Evolutionary conservation across 495 filamentous ascomycete genomes (phyloP), one percentile per base, ranked within the genome.

Genomic region (Aspergillus bridgeri): DNA sequence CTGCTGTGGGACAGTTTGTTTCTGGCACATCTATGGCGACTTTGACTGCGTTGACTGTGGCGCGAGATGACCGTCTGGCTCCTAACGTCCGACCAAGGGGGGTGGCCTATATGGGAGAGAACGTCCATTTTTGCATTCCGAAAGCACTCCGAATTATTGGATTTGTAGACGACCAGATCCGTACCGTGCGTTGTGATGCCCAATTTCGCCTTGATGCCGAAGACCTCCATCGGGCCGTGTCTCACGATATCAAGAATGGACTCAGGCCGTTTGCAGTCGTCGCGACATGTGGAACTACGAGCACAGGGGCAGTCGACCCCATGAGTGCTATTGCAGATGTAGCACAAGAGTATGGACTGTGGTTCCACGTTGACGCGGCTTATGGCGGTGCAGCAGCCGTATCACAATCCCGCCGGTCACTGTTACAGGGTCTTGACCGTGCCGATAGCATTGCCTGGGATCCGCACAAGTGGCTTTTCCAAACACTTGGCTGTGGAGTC

Each of bases 401-500:
- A 3, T 72, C 63, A 3, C 24, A 53, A 5, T 47, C 54, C 4
- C 48, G 58, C 18, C 24, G 45, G 4, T 2, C 38, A 2, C 42
- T 63, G 19, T 42, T 60, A 4, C 17, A 44, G 5, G 65, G 56
- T 1, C 5, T 66, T 1, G 43, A 54, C 7, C 18, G 24, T 5
- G 69, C 61, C 7, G 57, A 68, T 42, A 67, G 65, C 57, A 58
- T 72, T 22, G 55, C 69, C 5, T 72, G 67, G 69, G 69, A 72
- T 49, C 60, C 60, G 5, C 69, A 72, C 50, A 72, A 72, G 55
- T 72, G 67, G 69, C 62, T 72, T 0, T 69, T 72, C 51, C 65
- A 68, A 22, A 68, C 63, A 3, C 60, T 64, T 47, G 61, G 62
- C 5, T 68, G 65, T 50, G 61, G 68, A 1, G 51, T 60, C 17